Conservation (phyloP, 176 grass and related monocot species). For the Hyparrhenia diplandra region DNA sequence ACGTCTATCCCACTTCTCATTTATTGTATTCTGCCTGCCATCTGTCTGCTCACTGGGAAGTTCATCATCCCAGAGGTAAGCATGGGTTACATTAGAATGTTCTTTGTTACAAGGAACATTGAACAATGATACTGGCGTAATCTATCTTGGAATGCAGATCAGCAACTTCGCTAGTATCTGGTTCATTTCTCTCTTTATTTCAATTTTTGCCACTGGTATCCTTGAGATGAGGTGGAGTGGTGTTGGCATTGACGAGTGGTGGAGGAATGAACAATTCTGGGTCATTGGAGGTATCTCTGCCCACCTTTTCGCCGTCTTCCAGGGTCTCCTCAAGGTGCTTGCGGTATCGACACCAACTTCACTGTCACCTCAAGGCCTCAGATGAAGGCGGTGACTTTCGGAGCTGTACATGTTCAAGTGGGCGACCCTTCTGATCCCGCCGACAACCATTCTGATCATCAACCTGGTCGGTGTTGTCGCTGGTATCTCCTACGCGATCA, state of each 20-base stretch:
- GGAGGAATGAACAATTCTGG: constrained; percentile 80
- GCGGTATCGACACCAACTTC: constrained; percentile 70
- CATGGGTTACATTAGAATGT: neutral
- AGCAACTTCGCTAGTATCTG: constrained; percentile 93
- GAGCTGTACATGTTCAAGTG: no score
- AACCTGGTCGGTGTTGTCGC: constrained; percentile 86
- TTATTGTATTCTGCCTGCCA: constrained; percentile 80
- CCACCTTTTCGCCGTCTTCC: constrained; percentile 67
- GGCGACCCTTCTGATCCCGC: constrained; percentile 47
- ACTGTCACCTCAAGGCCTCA: constrained; percentile 72
- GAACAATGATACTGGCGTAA: constrained; percentile 2
- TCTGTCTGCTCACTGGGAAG: constrained; percentile 92
- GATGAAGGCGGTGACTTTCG: constrained; percentile 52
- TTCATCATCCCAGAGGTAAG: constrained; percentile 93
- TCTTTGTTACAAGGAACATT: neutral
- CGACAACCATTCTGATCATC: no score
- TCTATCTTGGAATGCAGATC: constrained; percentile 59
- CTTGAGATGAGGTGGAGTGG: constrained; percentile 98
- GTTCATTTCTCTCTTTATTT: constrained; percentile 94
- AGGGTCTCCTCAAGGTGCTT: constrained; percentile 65
- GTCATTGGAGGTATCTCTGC: constrained; percentile 67
- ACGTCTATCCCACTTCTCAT: constrained; percentile 76
- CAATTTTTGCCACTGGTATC: constrained; percentile 91
- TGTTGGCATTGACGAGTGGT: constrained; percentile 74
- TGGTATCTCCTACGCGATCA: constrained; percentile 86